phyloP scores from a whole-genome alignment of 352 stramenopile species.

The Pseudoperonospora humuli region DNA sequence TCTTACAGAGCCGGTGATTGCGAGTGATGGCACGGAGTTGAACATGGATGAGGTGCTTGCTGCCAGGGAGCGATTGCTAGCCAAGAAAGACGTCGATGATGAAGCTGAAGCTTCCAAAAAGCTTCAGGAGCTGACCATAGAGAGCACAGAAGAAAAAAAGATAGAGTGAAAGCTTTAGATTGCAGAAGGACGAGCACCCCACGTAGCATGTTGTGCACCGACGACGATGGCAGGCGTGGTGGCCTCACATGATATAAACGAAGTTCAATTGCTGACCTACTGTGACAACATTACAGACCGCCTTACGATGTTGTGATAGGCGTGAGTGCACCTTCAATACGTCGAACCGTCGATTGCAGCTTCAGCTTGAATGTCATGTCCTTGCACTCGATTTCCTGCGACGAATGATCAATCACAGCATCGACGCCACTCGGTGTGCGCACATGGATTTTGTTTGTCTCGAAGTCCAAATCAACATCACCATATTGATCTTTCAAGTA shows the following conservation, averaged over 20 bases:
- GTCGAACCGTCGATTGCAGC: constrained; percentile 51
- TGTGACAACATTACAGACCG: not conserved
- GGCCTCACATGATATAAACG: constrained; percentile 5
- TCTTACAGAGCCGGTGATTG: constrained; percentile 69
- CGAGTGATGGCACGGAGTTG: constrained; percentile 65
- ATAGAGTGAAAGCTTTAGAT: constrained; percentile 4
- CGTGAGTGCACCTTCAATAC: constrained; percentile 59
- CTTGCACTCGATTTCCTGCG: constrained; percentile 56
- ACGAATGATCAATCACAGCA: constrained; percentile 57
- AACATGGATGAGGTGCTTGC: constrained; percentile 79
- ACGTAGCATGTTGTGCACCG: constrained; percentile 15
- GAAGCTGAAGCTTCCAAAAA: constrained; percentile 18
- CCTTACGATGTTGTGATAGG: constrained; percentile 47
- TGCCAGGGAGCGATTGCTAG: constrained; percentile 33
- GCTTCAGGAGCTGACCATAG: constrained; percentile 10
- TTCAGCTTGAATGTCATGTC: constrained; percentile 66
- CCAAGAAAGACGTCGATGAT: constrained; percentile 28
- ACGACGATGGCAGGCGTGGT: constrained; percentile 3
- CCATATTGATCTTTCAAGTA: constrained; percentile 83
- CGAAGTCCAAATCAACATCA: constrained; percentile 78
- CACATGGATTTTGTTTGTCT: constrained; percentile 86
- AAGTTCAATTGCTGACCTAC: not conserved
- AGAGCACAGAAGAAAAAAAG: constrained; percentile 3
- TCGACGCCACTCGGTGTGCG: constrained; percentile 62
- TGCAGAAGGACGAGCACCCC: not conserved